Conservation (phyloP, 1,139 yeast species). For the Kurtzmaniella quercitrusa region DNA sequence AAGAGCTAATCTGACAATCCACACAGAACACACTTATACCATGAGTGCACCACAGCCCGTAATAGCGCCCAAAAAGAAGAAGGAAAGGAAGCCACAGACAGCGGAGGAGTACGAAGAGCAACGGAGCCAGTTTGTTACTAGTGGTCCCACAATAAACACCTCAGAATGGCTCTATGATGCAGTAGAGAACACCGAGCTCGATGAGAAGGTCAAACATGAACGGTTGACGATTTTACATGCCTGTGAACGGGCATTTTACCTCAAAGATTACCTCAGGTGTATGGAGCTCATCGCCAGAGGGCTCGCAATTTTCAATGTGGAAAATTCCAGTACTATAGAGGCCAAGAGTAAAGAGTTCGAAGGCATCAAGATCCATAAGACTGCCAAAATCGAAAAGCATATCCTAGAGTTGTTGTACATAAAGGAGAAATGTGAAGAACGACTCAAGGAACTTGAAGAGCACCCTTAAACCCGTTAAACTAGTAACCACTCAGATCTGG, state of each 20-base stretch:
- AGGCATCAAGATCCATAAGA: slow-evolving; percentile 23
- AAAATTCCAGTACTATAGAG: slow-evolving; percentile 19
- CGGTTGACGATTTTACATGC: slow-evolving; percentile 35
- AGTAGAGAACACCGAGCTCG: slow-evolving; percentile 20
- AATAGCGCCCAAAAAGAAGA: slow-evolving; percentile 7
- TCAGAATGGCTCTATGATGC: slow-evolving; percentile 39
- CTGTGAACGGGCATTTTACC: slow-evolving; percentile 49
- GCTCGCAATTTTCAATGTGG: slow-evolving; percentile 26
- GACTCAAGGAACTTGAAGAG: slow-evolving; percentile 2
- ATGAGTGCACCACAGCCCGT: background rate
- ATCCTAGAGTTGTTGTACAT: slow-evolving; percentile 43
- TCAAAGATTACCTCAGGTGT: slow-evolving; percentile 42
- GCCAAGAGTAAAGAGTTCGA: slow-evolving; percentile 22
- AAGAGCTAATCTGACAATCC: slow-evolving; percentile 9
- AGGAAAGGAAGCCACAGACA: slow-evolving; percentile 50
- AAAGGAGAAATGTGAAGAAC: slow-evolving; percentile 31
- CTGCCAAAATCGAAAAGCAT: slow-evolving; percentile 39
- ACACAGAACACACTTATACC: slow-evolving; percentile 6
- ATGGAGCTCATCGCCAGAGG: slow-evolving; percentile 26
- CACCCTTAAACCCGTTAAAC: background rate
- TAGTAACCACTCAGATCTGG: too few species aligned
- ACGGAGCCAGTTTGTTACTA: slow-evolving; percentile 31
- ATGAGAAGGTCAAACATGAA: slow-evolving; percentile 27
- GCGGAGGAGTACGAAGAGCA: slow-evolving; percentile 51
- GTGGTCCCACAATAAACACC: slow-evolving; percentile 52